Percentiles rank a stretch among this genome's conserved stretches.
These are phyloP conservation scores for Dactylis glomerata DNA, from an alignment of 176 grass and related monocot genomes.

Conservation along the genomic window DNA sequence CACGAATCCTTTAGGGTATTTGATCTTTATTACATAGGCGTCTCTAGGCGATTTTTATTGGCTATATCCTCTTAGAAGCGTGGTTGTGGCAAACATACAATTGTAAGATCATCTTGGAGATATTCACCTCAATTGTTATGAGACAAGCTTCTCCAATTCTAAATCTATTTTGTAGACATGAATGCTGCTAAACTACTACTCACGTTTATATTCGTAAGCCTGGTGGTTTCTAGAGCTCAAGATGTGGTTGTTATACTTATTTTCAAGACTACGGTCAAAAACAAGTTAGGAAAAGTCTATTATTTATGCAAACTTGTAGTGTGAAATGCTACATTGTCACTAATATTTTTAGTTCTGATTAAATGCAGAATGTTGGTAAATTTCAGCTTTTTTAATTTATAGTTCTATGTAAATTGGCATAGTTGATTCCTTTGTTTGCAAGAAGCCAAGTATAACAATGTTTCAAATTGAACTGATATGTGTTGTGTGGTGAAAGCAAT, in stretches of 20 bases:
- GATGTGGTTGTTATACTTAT: not conserved
- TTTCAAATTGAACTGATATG: conserved; percentile 7
- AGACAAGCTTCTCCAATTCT: not conserved
- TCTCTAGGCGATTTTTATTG: not conserved
- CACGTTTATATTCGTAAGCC: not conserved
- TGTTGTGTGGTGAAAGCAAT: not conserved
- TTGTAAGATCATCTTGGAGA: not conserved
- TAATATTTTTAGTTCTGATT: not conserved
- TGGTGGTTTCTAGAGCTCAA: not conserved
- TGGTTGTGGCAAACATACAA: not conserved
- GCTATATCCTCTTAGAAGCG: not conserved
- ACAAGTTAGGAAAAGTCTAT: not conserved
- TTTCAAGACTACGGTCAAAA: not conserved
- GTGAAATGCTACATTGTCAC: not conserved
- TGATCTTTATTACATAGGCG: not conserved
- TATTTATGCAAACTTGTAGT: not conserved
- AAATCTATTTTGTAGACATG: not conserved
- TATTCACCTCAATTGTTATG: not conserved
- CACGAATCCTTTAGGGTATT: not conserved
- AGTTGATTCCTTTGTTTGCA: not conserved
- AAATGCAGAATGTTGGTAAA: not conserved
- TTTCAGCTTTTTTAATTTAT: not conserved
- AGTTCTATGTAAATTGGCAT: not conserved
- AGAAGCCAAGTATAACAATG: not conserved
- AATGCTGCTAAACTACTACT: not conserved